These are phyloP conservation scores for Fusarium sp. DNA, from an alignment of 2,329 filamentous ascomycete species.

Conservation along the genomic window DNA sequence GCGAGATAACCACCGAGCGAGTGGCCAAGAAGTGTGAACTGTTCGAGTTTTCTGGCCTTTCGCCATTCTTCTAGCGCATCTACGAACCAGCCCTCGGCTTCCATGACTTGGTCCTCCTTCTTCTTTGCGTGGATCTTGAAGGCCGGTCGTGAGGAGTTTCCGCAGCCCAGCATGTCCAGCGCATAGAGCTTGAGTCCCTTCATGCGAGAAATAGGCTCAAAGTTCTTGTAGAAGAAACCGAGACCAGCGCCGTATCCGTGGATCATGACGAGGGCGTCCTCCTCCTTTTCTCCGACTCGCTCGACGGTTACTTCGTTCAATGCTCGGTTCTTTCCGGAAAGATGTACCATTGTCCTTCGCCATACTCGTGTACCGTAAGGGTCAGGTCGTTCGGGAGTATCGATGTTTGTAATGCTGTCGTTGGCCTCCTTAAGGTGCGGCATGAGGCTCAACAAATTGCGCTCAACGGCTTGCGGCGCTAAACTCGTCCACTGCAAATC, in stretches of 20 bases:
- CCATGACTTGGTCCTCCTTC: slow-evolving; percentile 79
- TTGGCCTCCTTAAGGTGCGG: slow-evolving; percentile 82
- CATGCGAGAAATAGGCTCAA: slow-evolving; percentile 82
- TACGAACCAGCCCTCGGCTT: slow-evolving; percentile 95
- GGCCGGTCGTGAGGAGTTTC: slow-evolving; percentile 81
- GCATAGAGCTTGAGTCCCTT: slow-evolving; percentile 90
- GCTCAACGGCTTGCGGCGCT: slow-evolving; percentile 85
- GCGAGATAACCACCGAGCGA: slow-evolving; percentile 95
- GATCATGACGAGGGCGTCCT: slow-evolving; percentile 92
- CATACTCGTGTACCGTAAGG: slow-evolving; percentile 87
- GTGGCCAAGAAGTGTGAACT: slow-evolving; percentile 93
- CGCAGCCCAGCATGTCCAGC: slow-evolving; percentile 95
- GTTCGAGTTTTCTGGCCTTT: slow-evolving; percentile 85
- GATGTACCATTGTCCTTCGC: slow-evolving; percentile 83
- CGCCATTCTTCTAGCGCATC: slow-evolving; percentile 98
- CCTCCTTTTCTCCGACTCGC: slow-evolving; percentile 77
- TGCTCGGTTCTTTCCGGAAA: slow-evolving; percentile 86
- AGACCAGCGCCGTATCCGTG: slow-evolving; percentile 97
- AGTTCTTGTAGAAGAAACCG: slow-evolving; percentile 99
- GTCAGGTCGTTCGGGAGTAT: slow-evolving; percentile 65
- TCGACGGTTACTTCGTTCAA: slow-evolving; percentile 95
- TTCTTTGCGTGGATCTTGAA: slow-evolving; percentile 90
- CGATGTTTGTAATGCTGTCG: slow-evolving; percentile 66
- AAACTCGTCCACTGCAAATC: slow-evolving; percentile 78
- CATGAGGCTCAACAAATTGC: slow-evolving; percentile 85